phyloP scores from a whole-genome alignment of 345 rosid species.

The Linum trigynum region DNA sequence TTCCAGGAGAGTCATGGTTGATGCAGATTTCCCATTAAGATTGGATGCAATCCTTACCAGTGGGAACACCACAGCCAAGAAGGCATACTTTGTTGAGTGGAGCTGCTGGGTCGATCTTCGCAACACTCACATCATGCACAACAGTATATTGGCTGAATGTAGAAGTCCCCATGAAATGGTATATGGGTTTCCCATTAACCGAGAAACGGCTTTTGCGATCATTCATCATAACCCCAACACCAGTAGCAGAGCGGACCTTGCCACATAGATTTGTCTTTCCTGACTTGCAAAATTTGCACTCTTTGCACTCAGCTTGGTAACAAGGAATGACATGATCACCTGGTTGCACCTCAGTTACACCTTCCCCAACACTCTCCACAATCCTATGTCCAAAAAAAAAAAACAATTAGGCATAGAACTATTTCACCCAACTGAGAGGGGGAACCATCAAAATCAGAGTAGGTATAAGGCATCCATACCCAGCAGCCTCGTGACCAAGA shows the following conservation, averaged over 20 bases:
- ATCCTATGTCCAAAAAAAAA: conserved; percentile 6
- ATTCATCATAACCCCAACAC: conserved; percentile 25
- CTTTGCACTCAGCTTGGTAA: conserved; percentile 35
- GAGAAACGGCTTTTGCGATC: conserved; percentile 36
- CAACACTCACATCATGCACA: conserved; percentile 27
- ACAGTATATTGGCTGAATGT: conserved; percentile 35
- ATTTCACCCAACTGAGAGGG: neutral
- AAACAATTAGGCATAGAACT: neutral
- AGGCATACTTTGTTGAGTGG: conserved; percentile 36
- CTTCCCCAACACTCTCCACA: conserved; percentile 39
- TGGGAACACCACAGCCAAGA: conserved; percentile 33
- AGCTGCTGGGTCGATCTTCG: conserved; percentile 31
- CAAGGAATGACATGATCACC: conserved; percentile 38
- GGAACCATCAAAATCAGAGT: no score
- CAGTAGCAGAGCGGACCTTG: conserved; percentile 32
- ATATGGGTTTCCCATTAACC: conserved; percentile 30
- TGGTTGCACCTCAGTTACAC: conserved; percentile 27
- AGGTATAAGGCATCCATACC: neutral
- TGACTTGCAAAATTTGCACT: conserved; percentile 25
- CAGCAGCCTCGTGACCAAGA: conserved; percentile 24
- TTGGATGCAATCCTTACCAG: conserved; percentile 12
- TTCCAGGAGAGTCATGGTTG: neutral
- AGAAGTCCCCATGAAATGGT: conserved; percentile 36
- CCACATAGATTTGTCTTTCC: conserved; percentile 32
- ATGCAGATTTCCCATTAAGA: neutral